Conservation (phyloP, 805 yeast genomes). For the Saturnispora galanensis region DNA sequence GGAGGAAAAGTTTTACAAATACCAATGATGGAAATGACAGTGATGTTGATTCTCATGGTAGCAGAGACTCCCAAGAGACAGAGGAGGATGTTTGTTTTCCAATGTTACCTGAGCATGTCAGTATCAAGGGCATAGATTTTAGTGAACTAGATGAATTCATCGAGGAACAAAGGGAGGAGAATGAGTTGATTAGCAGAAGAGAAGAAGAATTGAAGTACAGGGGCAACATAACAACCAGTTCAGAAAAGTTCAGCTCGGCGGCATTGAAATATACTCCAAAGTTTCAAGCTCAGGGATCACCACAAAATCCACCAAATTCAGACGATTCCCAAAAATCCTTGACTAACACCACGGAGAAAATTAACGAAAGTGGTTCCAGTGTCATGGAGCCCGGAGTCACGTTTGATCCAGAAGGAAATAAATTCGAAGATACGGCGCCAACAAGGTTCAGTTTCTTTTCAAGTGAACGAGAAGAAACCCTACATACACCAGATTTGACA, state of each 20-base stretch:
- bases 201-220: constrained; percentile 23
- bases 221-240: constrained; percentile 24
- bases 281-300: background rate
- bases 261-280: constrained; percentile 57
- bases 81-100: constrained; percentile 98
- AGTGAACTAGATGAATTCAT: constrained; percentile 82
- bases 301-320: background rate
- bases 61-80: constrained; percentile 77
- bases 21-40: constrained; percentile 35
- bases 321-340: constrained; percentile 4
- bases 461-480: constrained; percentile 74
- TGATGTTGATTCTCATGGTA: constrained; percentile 63
- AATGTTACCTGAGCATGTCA: constrained; percentile 57
- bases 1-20: constrained; percentile 9
- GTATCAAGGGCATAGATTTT: constrained; percentile 73
- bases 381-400: constrained; percentile 10
- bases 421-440: constrained; percentile 30
- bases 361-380: background rate
- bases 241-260: constrained; percentile 35
- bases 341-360: background rate
- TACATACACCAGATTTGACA: constrained; percentile 82
- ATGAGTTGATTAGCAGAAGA: constrained; percentile 26
- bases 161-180: constrained; percentile 46
- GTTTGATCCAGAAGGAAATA: constrained; percentile 10
- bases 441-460: constrained; percentile 80